Percentiles rank a stretch among this genome's conserved stretches.
Conservation (phyloP, 352 stramenopile genomes). For the Phytophthora pisi region DNA sequence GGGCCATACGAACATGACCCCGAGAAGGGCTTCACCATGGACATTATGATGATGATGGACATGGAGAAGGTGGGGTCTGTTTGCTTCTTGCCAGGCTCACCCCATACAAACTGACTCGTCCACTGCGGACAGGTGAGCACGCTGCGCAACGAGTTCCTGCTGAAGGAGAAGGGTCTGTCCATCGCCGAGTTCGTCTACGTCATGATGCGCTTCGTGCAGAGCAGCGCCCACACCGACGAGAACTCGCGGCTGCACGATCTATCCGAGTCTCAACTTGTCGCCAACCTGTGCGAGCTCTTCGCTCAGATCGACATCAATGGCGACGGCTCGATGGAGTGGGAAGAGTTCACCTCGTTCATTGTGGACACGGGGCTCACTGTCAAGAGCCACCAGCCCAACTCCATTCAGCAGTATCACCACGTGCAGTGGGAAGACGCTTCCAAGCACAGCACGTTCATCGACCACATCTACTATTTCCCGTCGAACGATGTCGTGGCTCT, state of each 20-base stretch:
- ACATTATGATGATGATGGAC: constrained; percentile 94
- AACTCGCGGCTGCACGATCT: constrained; percentile 73
- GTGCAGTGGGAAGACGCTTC: constrained; percentile 80
- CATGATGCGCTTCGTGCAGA: constrained; percentile 84
- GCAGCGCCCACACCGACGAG: constrained; percentile 51
- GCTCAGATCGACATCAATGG: constrained; percentile 92
- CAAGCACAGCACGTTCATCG: constrained; percentile 87
- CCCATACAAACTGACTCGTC: constrained; percentile 5
- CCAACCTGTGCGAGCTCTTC: constrained; percentile 90
- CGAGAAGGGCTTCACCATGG: constrained; percentile 88
- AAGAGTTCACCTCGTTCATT: constrained; percentile 93
- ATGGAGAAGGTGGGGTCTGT: constrained; percentile 67
- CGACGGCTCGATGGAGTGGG: constrained; percentile 92
- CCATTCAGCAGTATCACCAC: constrained; percentile 87
- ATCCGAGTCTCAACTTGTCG: constrained; percentile 77
- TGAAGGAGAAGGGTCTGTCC: constrained; percentile 79
- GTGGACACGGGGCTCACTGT: constrained; percentile 86
- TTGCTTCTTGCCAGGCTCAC: neutral
- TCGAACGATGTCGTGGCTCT: constrained; percentile 70
- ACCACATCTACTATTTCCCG: constrained; percentile 88
- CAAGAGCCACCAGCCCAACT: constrained; percentile 86
- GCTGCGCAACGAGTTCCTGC: constrained; percentile 86
- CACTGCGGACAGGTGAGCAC: constrained; percentile 57
- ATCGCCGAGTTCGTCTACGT: constrained; percentile 89
- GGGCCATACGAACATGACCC: constrained; percentile 75